Evolutionary conservation across 495 filamentous ascomycete species (phyloP).

Genomic region (Penicillium silybi): DNA sequence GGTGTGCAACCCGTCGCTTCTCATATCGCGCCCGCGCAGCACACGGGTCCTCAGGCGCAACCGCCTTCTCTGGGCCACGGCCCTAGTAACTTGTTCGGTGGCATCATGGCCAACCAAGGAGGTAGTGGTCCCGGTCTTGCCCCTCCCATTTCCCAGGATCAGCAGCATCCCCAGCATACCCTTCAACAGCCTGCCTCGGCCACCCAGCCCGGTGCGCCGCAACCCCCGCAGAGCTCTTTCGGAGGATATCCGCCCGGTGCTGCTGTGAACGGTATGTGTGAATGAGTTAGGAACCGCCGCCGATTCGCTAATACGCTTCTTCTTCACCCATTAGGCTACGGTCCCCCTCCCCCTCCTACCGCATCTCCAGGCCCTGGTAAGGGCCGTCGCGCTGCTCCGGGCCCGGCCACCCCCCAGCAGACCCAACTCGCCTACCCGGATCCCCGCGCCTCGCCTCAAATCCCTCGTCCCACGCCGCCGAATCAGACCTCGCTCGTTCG

Average conservation of each 20-base stretch:
- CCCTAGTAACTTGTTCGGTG: conserved; percentile 85
- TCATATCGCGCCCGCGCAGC: conserved; percentile 63
- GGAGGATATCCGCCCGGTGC: conserved; percentile 61
- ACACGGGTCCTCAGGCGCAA: conserved; percentile 76
- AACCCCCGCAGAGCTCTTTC: conserved; percentile 54
- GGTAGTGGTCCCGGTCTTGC: conserved; percentile 84
- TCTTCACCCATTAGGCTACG: conserved; percentile 46
- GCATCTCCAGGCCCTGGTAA: conserved; percentile 84
- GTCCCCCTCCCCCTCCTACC: conserved; percentile 71
- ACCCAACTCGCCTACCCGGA: conserved; percentile 80
- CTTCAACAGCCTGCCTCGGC: conserved; percentile 58
- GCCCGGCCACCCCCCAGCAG: conserved; percentile 87
- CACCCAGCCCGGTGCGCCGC: conserved; percentile 61
- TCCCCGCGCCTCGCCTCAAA: conserved; percentile 76
- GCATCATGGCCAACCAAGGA: conserved; percentile 89
- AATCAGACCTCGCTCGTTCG: conserved; percentile 48
- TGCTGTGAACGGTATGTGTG: conserved; percentile 61
- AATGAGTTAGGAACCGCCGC: conserved; percentile 14
- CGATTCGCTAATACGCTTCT: conserved; percentile 27
- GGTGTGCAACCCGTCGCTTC: conserved; percentile 64
- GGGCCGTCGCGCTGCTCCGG: conserved; percentile 56
- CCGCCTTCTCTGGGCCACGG: conserved; percentile 89
- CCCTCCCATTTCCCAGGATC: conserved; percentile 69
- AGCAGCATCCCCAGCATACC: conserved; percentile 55
- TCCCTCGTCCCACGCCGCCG: conserved; percentile 76